Percentiles rank a stretch among this genome's conserved stretches.
phyloP scores from a whole-genome alignment of 345 rosid species.

The Syzygium aqueum region DNA sequence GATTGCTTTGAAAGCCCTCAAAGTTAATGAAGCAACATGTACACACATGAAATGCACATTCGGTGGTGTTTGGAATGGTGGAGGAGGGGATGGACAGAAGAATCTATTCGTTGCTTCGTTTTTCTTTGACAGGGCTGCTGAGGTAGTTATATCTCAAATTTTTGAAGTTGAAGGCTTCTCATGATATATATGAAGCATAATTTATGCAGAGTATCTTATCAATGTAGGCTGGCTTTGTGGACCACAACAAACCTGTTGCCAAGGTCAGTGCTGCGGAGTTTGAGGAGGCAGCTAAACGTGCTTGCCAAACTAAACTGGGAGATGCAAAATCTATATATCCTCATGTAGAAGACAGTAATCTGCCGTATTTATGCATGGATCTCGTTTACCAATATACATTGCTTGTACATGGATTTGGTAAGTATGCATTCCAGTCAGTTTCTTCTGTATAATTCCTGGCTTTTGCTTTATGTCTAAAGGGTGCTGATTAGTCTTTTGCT shows the following conservation, averaged over 20 bases:
- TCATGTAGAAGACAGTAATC: conserved; percentile 35
- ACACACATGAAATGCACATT: conserved; percentile 90
- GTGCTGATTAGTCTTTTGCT: not conserved
- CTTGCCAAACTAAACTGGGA: conserved; percentile 66
- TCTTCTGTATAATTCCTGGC: not conserved
- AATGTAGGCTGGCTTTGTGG: conserved; percentile 68
- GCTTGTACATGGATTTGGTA: conserved; percentile 88
- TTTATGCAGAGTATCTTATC: not conserved
- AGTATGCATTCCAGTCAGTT: not conserved
- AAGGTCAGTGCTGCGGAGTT: conserved; percentile 68
- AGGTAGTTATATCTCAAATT: conserved; percentile 30
- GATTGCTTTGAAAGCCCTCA: conserved; percentile 62
- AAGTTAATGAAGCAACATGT: conserved; percentile 73
- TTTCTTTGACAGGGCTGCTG: conserved; percentile 95
- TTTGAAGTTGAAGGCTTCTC: not conserved
- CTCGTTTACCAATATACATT: conserved; percentile 75
- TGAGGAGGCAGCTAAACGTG: conserved; percentile 72
- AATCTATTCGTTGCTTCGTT: conserved; percentile 88
- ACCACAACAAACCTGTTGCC: conserved; percentile 56
- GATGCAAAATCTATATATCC: conserved; percentile 49
- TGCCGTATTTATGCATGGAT: conserved; percentile 92
- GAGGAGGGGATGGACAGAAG: conserved; percentile 98
- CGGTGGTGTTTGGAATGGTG: conserved; percentile 97
- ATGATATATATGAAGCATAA: not conserved
- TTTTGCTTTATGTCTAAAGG: not conserved